Conservation (phyloP, 78 protist species). For the Dictyostelium citrinum region DNA sequence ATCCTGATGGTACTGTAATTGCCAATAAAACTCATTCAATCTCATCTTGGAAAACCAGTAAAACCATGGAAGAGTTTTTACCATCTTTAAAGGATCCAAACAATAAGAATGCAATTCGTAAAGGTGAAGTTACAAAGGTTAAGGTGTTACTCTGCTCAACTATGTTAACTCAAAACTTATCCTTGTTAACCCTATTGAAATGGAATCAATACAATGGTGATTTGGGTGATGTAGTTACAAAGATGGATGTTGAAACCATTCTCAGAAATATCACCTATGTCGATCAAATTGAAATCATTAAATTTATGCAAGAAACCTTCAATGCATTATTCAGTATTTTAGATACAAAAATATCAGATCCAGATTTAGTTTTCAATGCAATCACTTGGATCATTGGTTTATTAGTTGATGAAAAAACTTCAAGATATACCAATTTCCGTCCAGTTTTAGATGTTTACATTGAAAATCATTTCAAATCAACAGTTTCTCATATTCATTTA, state of each 20-base stretch:
- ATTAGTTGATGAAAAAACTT: conserved; percentile 56
- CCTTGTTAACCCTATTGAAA: conserved; percentile 45
- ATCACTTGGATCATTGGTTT: conserved; percentile 70
- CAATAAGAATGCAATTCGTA: conserved; percentile 23
- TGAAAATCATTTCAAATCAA: conserved; percentile 40
- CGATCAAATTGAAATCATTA: conserved; percentile 70
- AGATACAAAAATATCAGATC: conserved; percentile 37
- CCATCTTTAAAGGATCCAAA: conserved; percentile 48
- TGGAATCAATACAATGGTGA: conserved; percentile 67
- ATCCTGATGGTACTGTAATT: conserved; percentile 63
- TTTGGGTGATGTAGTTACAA: conserved; percentile 39
- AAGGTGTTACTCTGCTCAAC: conserved; percentile 54
- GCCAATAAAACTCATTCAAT: conserved; percentile 63
- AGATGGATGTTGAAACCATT: conserved; percentile 47
- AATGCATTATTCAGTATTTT: conserved; percentile 72
- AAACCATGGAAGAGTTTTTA: conserved; percentile 57
- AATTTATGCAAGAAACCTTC: conserved; percentile 73
- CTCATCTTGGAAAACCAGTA: conserved; percentile 28
- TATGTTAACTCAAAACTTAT: conserved; percentile 54
- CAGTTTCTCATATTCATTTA: conserved; percentile 37
- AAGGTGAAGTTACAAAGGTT: conserved; percentile 59
- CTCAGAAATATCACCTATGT: conserved; percentile 59
- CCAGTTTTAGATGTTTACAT: conserved; percentile 56
- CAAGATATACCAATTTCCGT: conserved; percentile 40
- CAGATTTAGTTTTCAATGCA: conserved; percentile 48